A percentile compares a stretch with the other conserved stretches of the same genome.
Conservation (phyloP, 345 rosid genomes). For the Streptanthus diversifolius region DNA sequence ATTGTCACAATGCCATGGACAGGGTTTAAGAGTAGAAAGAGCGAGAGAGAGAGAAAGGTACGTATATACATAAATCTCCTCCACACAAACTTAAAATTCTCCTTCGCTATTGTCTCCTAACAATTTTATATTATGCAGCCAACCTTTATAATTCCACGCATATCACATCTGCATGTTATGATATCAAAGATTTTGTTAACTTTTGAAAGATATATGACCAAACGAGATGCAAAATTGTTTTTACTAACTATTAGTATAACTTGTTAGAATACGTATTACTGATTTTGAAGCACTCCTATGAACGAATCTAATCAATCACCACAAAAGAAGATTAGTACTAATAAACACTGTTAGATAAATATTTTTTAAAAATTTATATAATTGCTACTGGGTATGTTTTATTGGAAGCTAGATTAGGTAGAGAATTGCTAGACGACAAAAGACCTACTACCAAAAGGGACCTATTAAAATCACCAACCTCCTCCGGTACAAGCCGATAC, state of each 20-base stretch:
- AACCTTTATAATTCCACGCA: neutral
- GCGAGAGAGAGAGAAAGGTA: neutral
- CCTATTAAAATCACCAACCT: conserved; percentile 20
- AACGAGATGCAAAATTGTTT: conserved; percentile 1
- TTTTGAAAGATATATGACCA: conserved; percentile 3
- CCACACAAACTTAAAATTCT: neutral
- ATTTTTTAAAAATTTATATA: neutral
- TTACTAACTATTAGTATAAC: neutral
- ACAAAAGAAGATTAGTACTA: neutral
- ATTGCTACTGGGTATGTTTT: neutral
- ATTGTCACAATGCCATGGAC: neutral
- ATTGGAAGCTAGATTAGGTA: conserved; percentile 9
- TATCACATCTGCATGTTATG: neutral
- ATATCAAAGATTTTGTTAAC: no score
- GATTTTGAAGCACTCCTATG: neutral
- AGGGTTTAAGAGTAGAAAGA: neutral
- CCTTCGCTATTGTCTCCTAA: conserved; percentile 21
- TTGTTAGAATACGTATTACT: neutral
- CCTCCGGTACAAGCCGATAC: conserved; percentile 27
- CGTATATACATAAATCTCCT: conserved; percentile 1
- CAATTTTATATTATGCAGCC: neutral
- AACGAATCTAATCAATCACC: neutral
- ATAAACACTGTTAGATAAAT: neutral
- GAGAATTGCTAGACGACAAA: conserved; percentile 18
- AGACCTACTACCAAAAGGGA: neutral